Percentiles rank a stretch among this genome's conserved stretches.
Conservation (phyloP, 345 rosid genomes). For the Gossypium rotundifolium region DNA sequence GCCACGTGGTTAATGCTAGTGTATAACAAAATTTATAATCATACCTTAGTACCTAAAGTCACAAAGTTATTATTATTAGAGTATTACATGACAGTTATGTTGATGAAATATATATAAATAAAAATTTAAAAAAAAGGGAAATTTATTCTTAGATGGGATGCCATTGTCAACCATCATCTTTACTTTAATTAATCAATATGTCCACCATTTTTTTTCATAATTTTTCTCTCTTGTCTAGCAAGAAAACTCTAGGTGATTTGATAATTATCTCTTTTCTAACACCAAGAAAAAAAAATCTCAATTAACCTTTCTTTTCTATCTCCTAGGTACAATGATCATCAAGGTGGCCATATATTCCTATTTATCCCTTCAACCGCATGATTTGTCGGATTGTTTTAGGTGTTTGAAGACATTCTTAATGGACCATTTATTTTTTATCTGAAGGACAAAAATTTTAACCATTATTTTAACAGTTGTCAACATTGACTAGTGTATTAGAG, state of each 20-base stretch:
- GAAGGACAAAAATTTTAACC: no score
- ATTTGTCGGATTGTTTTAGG: slow-evolving; percentile 26
- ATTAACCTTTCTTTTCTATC: slow-evolving; percentile 3
- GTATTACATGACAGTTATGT: slow-evolving; percentile 14
- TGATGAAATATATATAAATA: neutral
- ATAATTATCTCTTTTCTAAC: neutral
- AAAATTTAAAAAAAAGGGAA: slow-evolving; percentile 3
- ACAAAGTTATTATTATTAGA: slow-evolving; percentile 15
- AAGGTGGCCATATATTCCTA: slow-evolving; percentile 11
- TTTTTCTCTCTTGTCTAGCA: neutral
- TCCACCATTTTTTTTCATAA: slow-evolving; percentile 17
- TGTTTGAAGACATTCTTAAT: neutral
- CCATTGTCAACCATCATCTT: slow-evolving; percentile 28
- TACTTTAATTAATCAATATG: slow-evolving; percentile 23
- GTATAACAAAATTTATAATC: slow-evolving; percentile 22
- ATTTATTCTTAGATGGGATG: slow-evolving; percentile 16
- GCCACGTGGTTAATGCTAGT: slow-evolving; percentile 31
- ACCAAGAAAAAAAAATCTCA: neutral
- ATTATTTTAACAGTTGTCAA: neutral
- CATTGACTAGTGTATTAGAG: neutral
- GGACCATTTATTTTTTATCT: neutral
- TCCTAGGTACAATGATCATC: slow-evolving; percentile 19
- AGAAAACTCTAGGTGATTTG: slow-evolving; percentile 13
- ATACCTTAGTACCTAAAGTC: slow-evolving; percentile 14
- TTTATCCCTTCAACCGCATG: slow-evolving; percentile 30